A percentile compares a stretch with the other conserved stretches of the same genome.
Conservation (phyloP, 2,329 filamentous ascomycete species). For the Myriosclerotinia scirpicola region DNA sequence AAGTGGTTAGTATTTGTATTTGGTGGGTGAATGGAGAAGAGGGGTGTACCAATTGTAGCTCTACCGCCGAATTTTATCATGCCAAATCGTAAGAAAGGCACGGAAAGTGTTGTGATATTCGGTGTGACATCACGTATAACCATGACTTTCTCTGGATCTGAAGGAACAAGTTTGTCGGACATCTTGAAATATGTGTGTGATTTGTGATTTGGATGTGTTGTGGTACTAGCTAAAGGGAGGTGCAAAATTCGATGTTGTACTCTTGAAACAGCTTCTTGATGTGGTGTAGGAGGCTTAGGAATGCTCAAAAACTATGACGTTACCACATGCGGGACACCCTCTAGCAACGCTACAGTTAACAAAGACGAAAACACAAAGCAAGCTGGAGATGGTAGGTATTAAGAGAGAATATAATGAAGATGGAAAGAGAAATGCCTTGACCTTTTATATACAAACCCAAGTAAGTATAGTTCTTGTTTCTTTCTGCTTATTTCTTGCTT, state of each 20-base stretch:
- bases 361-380: background rate
- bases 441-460: background rate
- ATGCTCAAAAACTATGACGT: conserved; percentile 3
- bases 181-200: conserved; percentile 43
- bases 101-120: conserved; percentile 73
- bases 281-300: background rate
- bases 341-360: background rate
- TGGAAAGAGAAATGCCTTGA: background rate
- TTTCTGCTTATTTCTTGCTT: background rate
- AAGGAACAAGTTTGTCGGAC: conserved; percentile 64
- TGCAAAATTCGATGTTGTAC: background rate
- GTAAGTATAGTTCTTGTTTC: background rate
- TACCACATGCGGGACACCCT: background rate
- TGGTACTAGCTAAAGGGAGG: background rate
- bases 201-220: background rate
- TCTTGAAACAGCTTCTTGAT: background rate
- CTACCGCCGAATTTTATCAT: conserved; percentile 80
- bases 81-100: conserved; percentile 83
- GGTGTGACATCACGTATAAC: conserved; percentile 84
- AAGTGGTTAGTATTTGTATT: conserved; percentile 16
- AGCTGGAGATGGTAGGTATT: background rate
- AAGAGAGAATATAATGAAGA: background rate
- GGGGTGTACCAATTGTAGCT: conserved; percentile 72
- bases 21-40: background rate
- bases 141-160: conserved; percentile 79